Evolutionary conservation across 2,329 filamentous ascomycete genomes (phyloP).

Genomic region (Botrytis tulipae): DNA sequence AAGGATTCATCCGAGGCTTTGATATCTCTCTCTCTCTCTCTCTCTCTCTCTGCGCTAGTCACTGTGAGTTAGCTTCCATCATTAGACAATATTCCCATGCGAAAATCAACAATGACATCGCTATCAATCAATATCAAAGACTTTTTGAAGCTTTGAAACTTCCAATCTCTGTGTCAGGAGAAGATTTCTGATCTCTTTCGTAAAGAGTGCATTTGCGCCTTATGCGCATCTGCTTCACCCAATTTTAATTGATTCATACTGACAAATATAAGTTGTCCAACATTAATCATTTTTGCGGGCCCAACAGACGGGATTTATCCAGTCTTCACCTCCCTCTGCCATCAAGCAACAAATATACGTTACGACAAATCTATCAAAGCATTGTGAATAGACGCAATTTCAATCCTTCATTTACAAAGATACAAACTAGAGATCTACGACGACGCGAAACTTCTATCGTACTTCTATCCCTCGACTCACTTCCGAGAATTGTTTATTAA

Average conservation of each 20-base stretch:
- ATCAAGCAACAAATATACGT: slow-evolving; percentile 4
- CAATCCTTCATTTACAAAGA: neutral
- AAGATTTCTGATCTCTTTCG: neutral
- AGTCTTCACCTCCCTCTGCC: slow-evolving; percentile 5
- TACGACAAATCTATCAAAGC: slow-evolving; percentile 6
- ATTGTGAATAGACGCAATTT: slow-evolving; percentile 1
- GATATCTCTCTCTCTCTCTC: slow-evolving; percentile 22
- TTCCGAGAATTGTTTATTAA: slow-evolving; percentile 6
- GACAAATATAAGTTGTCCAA: slow-evolving; percentile 15
- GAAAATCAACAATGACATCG: slow-evolving; percentile 5
- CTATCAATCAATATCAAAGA: slow-evolving; percentile 8
- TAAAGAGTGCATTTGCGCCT: slow-evolving; percentile 10
- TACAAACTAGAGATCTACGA: neutral
- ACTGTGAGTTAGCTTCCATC: slow-evolving; percentile 31
- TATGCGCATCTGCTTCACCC: slow-evolving; percentile 6
- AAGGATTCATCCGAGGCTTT: slow-evolving; percentile 25
- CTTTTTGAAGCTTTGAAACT: neutral
- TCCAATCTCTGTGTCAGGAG: neutral
- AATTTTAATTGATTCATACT: slow-evolving; percentile 13
- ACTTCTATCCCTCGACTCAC: neutral
- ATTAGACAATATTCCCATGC: slow-evolving; percentile 1
- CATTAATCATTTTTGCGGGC: slow-evolving; percentile 18
- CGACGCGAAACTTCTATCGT: neutral
- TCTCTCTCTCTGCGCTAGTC: slow-evolving; percentile 28
- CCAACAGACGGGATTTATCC: slow-evolving; percentile 3